These are phyloP conservation scores for Phytophthora multivora DNA, from an alignment of 352 stramenopile genomes.

Conservation along the genomic window DNA sequence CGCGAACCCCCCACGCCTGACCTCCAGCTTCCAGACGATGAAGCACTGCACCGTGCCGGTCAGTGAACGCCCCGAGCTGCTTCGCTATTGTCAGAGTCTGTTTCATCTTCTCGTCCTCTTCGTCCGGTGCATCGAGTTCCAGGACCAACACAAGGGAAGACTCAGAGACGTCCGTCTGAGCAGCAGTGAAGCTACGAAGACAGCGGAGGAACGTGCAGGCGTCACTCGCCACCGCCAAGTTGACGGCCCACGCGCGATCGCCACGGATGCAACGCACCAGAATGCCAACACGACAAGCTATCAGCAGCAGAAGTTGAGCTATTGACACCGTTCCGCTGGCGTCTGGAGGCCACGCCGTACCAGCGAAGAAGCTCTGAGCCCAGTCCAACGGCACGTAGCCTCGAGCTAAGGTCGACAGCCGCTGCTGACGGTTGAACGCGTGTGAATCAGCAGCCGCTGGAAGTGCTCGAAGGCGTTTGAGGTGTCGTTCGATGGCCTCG, in stretches of 20 bases:
- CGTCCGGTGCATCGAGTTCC: conserved; percentile 7
- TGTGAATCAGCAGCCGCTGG: background rate
- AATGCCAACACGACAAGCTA: conserved; percentile 29
- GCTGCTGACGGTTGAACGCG: conserved; percentile 4
- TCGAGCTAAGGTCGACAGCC: conserved; percentile 12
- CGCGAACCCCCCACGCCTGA: conserved; percentile 33
- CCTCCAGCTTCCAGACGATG: conserved; percentile 9
- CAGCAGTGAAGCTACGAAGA: conserved; percentile 13
- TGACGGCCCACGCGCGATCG: conserved; percentile 23
- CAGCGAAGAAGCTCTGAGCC: conserved; percentile 13
- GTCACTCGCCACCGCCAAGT: conserved; percentile 30
- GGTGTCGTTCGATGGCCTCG: background rate
- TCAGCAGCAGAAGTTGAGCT: conserved; percentile 24
- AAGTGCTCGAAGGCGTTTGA: background rate
- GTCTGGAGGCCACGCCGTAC: conserved; percentile 9
- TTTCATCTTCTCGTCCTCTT: conserved; percentile 9
- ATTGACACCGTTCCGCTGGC: conserved; percentile 15
- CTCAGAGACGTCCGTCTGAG: background rate
- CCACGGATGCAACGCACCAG: conserved; percentile 32
- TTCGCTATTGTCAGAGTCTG: conserved; percentile 9
- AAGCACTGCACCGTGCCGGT: conserved; percentile 28
- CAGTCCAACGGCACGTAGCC: conserved; percentile 30
- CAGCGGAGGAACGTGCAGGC: conserved; percentile 12
- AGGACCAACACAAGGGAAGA: conserved; percentile 18
- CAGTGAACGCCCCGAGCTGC: background rate